These are phyloP conservation scores for Iris pallida DNA, from an alignment of 116 monocot species.

Conservation along the genomic window DNA sequence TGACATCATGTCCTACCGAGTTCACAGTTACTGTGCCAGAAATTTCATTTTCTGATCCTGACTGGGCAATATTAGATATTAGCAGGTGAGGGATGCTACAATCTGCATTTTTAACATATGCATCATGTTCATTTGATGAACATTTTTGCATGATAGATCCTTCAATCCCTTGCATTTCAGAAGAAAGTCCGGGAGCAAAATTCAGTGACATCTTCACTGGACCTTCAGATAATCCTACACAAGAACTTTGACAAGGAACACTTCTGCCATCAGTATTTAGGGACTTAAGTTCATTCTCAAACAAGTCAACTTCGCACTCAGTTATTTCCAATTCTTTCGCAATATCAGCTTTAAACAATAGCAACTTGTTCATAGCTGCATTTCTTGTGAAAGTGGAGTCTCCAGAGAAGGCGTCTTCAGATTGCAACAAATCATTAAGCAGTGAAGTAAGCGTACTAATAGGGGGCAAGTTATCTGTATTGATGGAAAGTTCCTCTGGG, in stretches of 20 bases:
- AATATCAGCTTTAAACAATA: constrained; percentile 51
- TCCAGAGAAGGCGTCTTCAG: constrained; percentile 55
- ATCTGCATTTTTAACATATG: constrained; percentile 8
- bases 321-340: constrained; percentile 76
- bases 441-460: constrained; percentile 29
- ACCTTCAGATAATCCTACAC: constrained; percentile 11
- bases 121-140: constrained; percentile 5
- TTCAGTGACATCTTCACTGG: constrained; percentile 3
- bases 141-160: neutral
- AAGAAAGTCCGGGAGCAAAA: constrained; percentile 4
- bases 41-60: neutral
- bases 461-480: constrained; percentile 30
- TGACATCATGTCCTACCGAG: too few relatives aligned
- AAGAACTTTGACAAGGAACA: constrained; percentile 8
- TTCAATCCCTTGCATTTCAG: neutral
- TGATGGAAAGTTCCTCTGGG: constrained; percentile 29
- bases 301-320: constrained; percentile 79
- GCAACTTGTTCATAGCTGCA: constrained; percentile 39
- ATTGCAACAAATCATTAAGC: constrained; percentile 47
- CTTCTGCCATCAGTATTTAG: constrained; percentile 14
- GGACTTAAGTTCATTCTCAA: constrained; percentile 69
- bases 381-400: constrained; percentile 44
- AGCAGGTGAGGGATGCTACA: constrained; percentile 7
- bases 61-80: constrained; percentile 7
- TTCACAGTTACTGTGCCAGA: neutral